Conservation (phyloP, 805 yeast species). For the Sungouiella thailandica region DNA sequence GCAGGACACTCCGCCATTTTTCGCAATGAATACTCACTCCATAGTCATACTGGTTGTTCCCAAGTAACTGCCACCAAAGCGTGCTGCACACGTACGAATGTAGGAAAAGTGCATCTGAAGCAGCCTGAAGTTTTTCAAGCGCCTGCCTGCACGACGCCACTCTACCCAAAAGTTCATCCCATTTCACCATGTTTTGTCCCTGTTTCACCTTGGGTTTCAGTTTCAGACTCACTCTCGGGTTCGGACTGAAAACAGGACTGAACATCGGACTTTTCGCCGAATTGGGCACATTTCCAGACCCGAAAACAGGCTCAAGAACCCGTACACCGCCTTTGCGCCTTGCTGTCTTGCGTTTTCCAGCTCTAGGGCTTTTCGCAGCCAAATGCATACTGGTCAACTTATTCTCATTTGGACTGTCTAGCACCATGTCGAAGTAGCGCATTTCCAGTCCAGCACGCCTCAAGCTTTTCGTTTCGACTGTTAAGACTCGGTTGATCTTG, state of each 20-base stretch:
- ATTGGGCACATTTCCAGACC: too few species aligned
- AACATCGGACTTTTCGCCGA: too few species aligned
- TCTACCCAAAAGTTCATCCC: too few species aligned
- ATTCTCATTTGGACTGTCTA: not conserved
- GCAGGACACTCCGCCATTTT: not conserved
- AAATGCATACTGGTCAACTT: not conserved
- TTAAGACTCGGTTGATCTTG: not conserved
- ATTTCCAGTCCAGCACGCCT: not conserved
- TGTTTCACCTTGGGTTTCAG: too few species aligned
- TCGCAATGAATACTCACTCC: not conserved
- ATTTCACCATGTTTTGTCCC: too few species aligned
- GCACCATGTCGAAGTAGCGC: not conserved
- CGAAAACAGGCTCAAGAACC: too few species aligned
- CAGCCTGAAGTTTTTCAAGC: not conserved
- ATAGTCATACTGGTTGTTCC: conserved; percentile 2
- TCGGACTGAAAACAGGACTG: too few species aligned
- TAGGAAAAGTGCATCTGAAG: not conserved
- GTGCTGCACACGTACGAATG: not conserved
- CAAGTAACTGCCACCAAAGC: conserved; percentile 1
- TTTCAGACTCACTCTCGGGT: too few species aligned
- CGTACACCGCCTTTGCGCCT: too few species aligned
- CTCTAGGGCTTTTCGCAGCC: too few species aligned
- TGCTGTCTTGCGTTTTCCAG: too few species aligned
- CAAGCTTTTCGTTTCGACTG: not conserved
- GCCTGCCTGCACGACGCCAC: too few species aligned